Conservation (phyloP, 129 eudicot genomes). For the Centrapalus pauciflorus region DNA sequence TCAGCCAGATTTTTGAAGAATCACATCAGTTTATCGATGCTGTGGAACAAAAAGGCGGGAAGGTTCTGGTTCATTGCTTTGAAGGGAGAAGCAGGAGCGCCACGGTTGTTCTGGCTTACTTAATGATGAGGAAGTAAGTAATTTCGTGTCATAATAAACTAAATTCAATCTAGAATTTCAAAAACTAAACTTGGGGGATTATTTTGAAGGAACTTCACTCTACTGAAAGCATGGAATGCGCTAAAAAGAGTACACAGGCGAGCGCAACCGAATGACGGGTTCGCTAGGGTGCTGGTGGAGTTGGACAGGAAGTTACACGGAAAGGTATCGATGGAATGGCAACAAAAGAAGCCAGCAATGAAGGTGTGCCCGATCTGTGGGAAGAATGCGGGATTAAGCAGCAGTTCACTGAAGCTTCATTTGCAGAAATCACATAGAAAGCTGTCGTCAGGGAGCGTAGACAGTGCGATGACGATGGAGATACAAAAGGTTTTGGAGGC, state of each 20-base stretch:
- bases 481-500: slow-evolving; percentile 86
- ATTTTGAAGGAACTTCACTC: slow-evolving; percentile 75
- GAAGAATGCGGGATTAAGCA: slow-evolving; percentile 89
- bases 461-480: slow-evolving; percentile 96
- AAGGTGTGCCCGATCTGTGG: slow-evolving; percentile 95
- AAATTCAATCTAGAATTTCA: too few species aligned
- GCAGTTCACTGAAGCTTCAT: slow-evolving; percentile 88
- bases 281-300: slow-evolving; percentile 74
- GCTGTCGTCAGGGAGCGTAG: slow-evolving; percentile 91
- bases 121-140: slow-evolving; percentile 84
- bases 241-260: slow-evolving; percentile 78
- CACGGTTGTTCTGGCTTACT: slow-evolving; percentile 83
- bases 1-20: slow-evolving; percentile 71
- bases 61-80: slow-evolving; percentile 96
- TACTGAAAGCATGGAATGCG: slow-evolving; percentile 76
- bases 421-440: slow-evolving; percentile 89
- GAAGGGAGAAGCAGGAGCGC: slow-evolving; percentile 99
- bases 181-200: too few species aligned
- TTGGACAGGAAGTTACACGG: slow-evolving; percentile 75
- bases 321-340: slow-evolving; percentile 97
- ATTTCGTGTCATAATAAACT: too few species aligned
- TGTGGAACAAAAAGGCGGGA: slow-evolving; percentile 75
- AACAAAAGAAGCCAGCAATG: slow-evolving; percentile 70
- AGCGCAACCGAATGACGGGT: slow-evolving; percentile 98
- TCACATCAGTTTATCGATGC: slow-evolving; percentile 68